Evolutionary conservation across 306 rosid genomes (phyloP).

Genomic region (Albizia julibrissin): DNA sequence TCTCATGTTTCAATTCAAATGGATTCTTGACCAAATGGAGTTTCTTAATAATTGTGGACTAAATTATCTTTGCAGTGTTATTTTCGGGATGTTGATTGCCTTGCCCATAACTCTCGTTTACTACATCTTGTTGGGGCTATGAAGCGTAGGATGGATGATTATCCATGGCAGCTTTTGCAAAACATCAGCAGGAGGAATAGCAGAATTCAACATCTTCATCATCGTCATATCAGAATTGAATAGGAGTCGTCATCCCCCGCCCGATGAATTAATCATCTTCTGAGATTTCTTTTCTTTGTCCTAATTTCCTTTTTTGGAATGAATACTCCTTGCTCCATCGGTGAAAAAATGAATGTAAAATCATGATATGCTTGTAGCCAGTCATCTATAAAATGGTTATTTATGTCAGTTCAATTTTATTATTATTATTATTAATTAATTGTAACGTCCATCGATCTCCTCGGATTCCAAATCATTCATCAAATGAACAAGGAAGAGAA

Average conservation of each 20-base stretch:
- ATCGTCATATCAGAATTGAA: conserved; percentile 24
- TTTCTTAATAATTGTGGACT: background rate
- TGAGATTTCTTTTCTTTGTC: conserved; percentile 4
- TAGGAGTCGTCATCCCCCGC: conserved; percentile 24
- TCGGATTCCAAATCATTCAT: conserved; percentile 21
- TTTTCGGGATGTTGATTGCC: conserved; percentile 90
- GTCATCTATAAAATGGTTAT: conserved; percentile 31
- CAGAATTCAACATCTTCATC: conserved; percentile 10
- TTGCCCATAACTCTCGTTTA: conserved; percentile 88
- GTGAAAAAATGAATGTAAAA: conserved; percentile 46
- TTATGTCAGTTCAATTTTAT: conserved; percentile 3
- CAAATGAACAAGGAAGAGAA: conserved; percentile 5
- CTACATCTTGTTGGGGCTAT: conserved; percentile 88
- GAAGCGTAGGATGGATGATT: conserved; percentile 35
- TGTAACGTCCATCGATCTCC: background rate
- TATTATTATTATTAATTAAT: conserved; percentile 8
- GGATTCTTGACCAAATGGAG: background rate
- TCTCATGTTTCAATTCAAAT: background rate
- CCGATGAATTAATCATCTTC: conserved; percentile 25
- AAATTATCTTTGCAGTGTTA: conserved; percentile 61
- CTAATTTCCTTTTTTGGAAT: background rate
- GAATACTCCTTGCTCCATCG: conserved; percentile 34
- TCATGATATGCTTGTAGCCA: conserved; percentile 53
- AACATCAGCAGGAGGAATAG: conserved; percentile 27
- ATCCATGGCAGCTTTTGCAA: conserved; percentile 32